Evolutionary conservation across 257 asterid species (phyloP), one percentile per base, ranked within the genome.

Genomic region (Solanum bulbocastanum): DNA sequence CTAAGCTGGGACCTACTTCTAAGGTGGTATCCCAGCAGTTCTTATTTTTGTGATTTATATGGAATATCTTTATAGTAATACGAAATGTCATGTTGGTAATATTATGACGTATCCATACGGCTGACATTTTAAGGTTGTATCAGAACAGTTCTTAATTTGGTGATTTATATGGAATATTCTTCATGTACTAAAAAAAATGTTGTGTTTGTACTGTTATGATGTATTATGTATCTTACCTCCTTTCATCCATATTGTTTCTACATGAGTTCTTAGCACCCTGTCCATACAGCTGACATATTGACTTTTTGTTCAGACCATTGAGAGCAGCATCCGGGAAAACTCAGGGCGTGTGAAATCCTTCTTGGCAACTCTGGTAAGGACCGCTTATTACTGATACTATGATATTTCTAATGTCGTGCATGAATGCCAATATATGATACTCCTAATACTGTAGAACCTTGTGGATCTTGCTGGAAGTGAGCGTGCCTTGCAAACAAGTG

Each of bases 381-480:
- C 68, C 65, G 33, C 39, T 32, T 10, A 1, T 86, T 44, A 62
- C 30, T 18, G 32, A 56, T 44, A 73, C 65, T 49, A 73, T 22
- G 49, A 56, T 72, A 46, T 49, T 73, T 60, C 33, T 86, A 52
- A 49, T 33, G 15, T 5, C 72, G 27, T 46, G 25, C 52, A 86
- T 73, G 58, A 86, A 13, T 78, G 65, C 86, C 74, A 60, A 36
- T 72, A 44, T 42, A 18, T 62, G 74, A 88, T 27, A 81, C 76
- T 81, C 62, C 69, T 46, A 86, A 44, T 72, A 89, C 83, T 89
- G 79, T 92, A 97, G 99, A 96, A 97, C 92, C 98, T 97, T 87
- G 99, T 97, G 82, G 99, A 97, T 93, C 99, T 97, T 68, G 99
- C 99, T 78, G 99, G 99, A 71, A 95, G 98, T 83, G 99, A 97